Conservation (phyloP, 78 protist genomes). For the Bigelowiella natans region DNA sequence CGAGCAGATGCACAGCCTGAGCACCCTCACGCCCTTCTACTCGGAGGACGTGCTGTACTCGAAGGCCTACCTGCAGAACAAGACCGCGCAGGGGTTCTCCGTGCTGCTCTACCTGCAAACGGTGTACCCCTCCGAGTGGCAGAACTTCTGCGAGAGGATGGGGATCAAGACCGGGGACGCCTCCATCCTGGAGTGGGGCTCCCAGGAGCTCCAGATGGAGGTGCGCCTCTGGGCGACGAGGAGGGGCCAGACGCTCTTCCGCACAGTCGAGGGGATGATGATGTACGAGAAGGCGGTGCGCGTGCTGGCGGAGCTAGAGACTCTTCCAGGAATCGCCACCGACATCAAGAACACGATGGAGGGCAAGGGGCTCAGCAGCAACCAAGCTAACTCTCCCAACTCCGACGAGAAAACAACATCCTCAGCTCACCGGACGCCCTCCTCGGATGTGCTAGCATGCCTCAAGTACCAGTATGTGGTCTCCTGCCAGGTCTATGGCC, state of each 20-base stretch:
- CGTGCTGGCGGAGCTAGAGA: not conserved
- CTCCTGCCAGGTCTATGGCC: slow-evolving; percentile 18
- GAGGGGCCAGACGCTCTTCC: slow-evolving; percentile 15
- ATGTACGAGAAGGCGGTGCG: not conserved
- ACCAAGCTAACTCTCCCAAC: not conserved
- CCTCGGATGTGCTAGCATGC: not conserved
- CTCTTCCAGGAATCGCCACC: not conserved
- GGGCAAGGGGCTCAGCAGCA: not conserved
- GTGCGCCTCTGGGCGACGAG: slow-evolving; percentile 26
- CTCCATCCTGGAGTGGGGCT: not conserved
- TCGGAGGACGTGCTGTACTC: slow-evolving; percentile 23
- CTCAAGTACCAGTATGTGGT: slow-evolving; percentile 14
- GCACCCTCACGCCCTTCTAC: slow-evolving; percentile 10
- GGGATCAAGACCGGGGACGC: not conserved
- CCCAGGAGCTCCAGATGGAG: not conserved
- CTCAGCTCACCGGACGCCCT: not conserved
- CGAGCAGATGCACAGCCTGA: not conserved
- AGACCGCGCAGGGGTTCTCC: not conserved
- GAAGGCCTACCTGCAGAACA: not conserved
- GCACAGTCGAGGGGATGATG: slow-evolving; percentile 28
- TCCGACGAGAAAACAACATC: not conserved
- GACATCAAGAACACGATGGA: not conserved
- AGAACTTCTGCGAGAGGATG: not conserved
- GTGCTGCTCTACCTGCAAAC: not conserved
- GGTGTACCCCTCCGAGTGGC: slow-evolving; percentile 7